Evolutionary conservation across 176 grass and related monocot species (phyloP), one percentile per base, ranked within the genome.

Genomic region (Bromus sterilis): DNA sequence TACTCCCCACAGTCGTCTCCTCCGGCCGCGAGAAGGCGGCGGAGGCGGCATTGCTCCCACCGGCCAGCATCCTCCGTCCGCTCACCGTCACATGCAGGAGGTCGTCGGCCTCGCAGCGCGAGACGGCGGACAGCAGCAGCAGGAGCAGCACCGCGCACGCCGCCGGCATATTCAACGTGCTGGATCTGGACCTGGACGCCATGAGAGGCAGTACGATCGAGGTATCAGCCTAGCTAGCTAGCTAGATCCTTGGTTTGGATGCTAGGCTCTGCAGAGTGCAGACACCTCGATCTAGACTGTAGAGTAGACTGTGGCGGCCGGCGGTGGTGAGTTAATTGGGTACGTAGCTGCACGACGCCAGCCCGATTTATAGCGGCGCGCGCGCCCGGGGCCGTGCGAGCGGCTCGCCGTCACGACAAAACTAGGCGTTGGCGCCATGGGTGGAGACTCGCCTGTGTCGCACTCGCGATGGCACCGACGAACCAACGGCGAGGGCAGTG

Each of bases 31-130:
- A 55, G 42, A 57, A 26, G n/a, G 8, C 11, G 36, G n/a, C 48
- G 11, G n/a, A n/a, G n/a, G 5, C 34, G 0, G 26, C 46, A 29
- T 41, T 66, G 58, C 64, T 36, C 14, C 46, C 80, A 21, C 44
- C 6, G 31, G 59, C 48, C 68, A 89, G 76, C 81, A 84, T 80
- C 80, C 31, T 84, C 76, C 87, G 70, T 4, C 68, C 65, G 1
- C 37, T 60, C 75, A 25, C 34, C 58, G 4, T n/a, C 5, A 15
- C 66, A 10, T n/a, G 36, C 36, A 69, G 36, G n/a, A 2, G 66
- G 1, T 4, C 16, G 2, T 18, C 67, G 2, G 51, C 23, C 40
- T 80, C 61, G 33, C 51, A 4, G 31, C 9, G 18, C 0, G 58
- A 30, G n/a, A 25, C 68, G 4, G 4, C 28, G 15, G 59, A 32